phyloP scores from a whole-genome alignment of 805 yeast species.

The Saccharomycopsis malanga region DNA sequence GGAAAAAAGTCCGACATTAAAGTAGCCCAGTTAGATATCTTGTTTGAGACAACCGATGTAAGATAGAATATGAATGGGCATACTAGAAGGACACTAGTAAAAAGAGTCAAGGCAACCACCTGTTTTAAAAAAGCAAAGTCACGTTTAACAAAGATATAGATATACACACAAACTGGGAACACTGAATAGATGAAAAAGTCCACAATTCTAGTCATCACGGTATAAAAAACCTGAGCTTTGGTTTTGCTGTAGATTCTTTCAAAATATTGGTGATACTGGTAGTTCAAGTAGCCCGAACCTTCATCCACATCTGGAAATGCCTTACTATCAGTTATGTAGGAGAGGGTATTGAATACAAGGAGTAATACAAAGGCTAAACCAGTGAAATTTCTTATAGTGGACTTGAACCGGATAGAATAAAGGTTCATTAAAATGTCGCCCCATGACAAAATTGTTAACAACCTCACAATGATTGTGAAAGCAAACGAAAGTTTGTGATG shows the following conservation, averaged over 20 bases:
- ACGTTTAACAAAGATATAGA: conserved; percentile 5
- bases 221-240: not conserved
- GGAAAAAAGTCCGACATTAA: conserved; percentile 17
- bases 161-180: conserved; percentile 1
- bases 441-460: conserved; percentile 14
- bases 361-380: not conserved
- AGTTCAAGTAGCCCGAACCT: not conserved
- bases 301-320: too few relatives aligned
- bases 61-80: conserved; percentile 18
- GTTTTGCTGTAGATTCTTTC: not conserved
- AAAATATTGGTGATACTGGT: not conserved
- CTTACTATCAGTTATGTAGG: not conserved
- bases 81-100: conserved; percentile 9
- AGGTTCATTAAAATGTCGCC: conserved; percentile 11
- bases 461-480: conserved; percentile 6
- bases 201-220: conserved; percentile 5
- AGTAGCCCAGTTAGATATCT: conserved; percentile 16
- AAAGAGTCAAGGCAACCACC: conserved; percentile 4
- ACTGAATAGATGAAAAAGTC: conserved; percentile 2
- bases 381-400: not conserved
- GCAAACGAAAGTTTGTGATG: not conserved
- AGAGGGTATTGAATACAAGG: not conserved
- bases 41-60: conserved; percentile 2
- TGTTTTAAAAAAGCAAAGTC: conserved; percentile 8
- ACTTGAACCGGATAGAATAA: not conserved